phyloP scores from a whole-genome alignment of 2,329 filamentous ascomycete species.

The Blumeria graminis region DNA sequence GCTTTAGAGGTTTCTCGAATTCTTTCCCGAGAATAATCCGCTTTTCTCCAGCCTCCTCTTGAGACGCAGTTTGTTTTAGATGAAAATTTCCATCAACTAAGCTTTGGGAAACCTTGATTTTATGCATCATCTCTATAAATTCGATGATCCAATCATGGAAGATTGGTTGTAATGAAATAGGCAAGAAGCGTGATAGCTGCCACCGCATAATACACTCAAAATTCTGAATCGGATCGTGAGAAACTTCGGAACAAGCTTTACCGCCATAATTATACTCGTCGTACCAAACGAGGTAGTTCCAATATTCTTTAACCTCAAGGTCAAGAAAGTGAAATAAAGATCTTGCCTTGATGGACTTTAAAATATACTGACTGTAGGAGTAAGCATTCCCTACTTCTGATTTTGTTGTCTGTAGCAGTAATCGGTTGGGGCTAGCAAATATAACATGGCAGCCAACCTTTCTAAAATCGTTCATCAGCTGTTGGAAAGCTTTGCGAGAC shows the following conservation, averaged over 20 bases:
- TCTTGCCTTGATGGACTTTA: conserved; percentile 91
- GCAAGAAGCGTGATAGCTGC: conserved; percentile 84
- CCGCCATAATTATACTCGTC: conserved; percentile 98
- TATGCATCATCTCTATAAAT: conserved; percentile 87
- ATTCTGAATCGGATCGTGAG: conserved; percentile 50
- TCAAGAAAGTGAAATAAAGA: conserved; percentile 94
- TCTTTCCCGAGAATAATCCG: conserved; percentile 48
- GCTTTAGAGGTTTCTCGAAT: conserved; percentile 77
- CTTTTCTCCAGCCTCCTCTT: conserved; percentile 22
- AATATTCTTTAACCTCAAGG: conserved; percentile 93
- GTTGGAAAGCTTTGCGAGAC: conserved; percentile 88
- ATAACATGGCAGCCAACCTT: conserved; percentile 86
- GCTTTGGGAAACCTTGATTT: conserved; percentile 42
- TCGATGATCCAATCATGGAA: conserved; percentile 89
- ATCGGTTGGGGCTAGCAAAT: conserved; percentile 73
- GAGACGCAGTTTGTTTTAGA: conserved; percentile 29
- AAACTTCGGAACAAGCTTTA: conserved; percentile 65
- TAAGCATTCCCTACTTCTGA: conserved; percentile 90
- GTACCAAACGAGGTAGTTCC: conserved; percentile 98
- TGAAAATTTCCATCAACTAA: conserved; percentile 28
- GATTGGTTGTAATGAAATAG: conserved; percentile 49
- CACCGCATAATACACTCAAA: conserved; percentile 93
- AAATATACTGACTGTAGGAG: conserved; percentile 89
- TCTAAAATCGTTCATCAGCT: conserved; percentile 90
- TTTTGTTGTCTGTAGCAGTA: conserved; percentile 89